Base-by-base conservation (phyloP, 139 green algal genomes). In the Chlorella sp. region DNA sequence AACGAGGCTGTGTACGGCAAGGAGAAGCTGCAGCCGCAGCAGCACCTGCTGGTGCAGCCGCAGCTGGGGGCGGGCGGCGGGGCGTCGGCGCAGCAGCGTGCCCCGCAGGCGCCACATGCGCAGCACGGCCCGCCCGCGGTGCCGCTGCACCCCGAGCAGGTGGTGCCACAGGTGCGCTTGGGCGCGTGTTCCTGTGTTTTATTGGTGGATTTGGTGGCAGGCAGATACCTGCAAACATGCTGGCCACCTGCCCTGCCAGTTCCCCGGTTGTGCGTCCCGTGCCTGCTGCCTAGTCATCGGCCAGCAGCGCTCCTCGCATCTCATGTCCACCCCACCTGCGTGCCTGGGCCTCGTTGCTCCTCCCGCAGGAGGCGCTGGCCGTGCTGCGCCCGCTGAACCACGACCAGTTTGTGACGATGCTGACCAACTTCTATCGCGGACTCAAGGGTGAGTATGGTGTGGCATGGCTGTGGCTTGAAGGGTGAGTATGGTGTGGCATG, bases 391-490 rank as follows among this genome's bases (percentile, higher is more conserved):
- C 58, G 38, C 85, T 93, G 48, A 41, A 20, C 72, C 51, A 74
- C 24, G 88, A 93, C 19, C 30, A 58, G 17, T 93, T 95, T 73
- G 82, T 73, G 2, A 85, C 46, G 13, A 72, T 95, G 85, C 40
- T 83, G 22, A 81, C 80, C 48, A 93, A 94, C 85, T 95, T 92
- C 84, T 87, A 91, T 54, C 84, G 75, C 22, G 87, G 90, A 16
- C 65, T 90, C 30, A 88, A 90, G 68, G 85, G 51, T 60, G 46
- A 60, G 51, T 24, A 16, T 3, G 8, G 8, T 17, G 11, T 17
- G 8, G 7, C 46, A 54, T 54, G 46, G 8, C 7, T 17, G 7
- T 54, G 46, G 46, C 46, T 17, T 54, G n/a, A n/a, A n/a, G n/a
- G n/a, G n/a, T n/a, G n/a, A n/a, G n/a, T n/a, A n/a, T n/a, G n/a